Evolutionary conservation across 495 filamentous ascomycete species (phyloP).

Genomic region (Elasticomyces elasticus): DNA sequence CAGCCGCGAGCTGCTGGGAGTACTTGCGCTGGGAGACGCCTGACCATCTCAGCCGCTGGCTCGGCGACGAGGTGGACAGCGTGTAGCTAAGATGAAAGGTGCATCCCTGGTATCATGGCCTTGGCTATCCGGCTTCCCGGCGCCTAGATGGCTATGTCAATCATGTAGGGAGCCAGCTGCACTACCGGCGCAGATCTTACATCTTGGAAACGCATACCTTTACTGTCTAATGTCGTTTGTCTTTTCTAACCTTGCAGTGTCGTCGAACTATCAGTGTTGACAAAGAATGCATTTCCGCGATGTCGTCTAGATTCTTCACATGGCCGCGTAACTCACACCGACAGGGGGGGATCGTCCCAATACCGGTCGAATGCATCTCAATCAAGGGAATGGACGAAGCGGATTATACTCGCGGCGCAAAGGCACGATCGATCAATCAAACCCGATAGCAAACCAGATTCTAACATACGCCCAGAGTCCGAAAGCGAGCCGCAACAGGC

Average conservation of each 20-base stretch:
- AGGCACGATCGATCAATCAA: not conserved
- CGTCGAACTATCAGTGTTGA: not conserved
- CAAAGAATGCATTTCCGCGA: constrained; percentile 2
- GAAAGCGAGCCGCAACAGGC: not conserved
- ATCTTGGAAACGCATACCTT: not conserved
- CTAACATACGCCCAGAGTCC: not conserved
- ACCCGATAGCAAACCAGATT: not conserved
- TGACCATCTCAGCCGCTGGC: not conserved
- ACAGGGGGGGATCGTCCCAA: constrained; percentile 15
- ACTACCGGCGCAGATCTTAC: not conserved
- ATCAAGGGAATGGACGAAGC: constrained; percentile 6
- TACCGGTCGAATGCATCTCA: constrained; percentile 15
- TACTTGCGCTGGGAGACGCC: not conserved
- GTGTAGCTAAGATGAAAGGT: not conserved
- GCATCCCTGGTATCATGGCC: not conserved
- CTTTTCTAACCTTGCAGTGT: not conserved
- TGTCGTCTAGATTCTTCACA: constrained; percentile 32
- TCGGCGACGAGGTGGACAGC: not conserved
- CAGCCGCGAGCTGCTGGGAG: not conserved
- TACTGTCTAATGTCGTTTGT: not conserved
- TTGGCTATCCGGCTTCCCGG: not conserved
- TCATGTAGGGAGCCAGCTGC: not conserved
- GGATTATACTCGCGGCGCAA: constrained; percentile 2
- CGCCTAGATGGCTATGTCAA: not conserved
- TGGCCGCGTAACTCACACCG: constrained; percentile 24